Evolutionary conservation across 176 grass and related monocot species (phyloP).

Genomic region (bread wheat (Triticum aestivum)): IWGSC_CS_RefSeq_v2.1 NC_057807.1:574341212-574341711

Average conservation of each 20-base stretch:
- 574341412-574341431: constrained; percentile 24
- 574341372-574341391: background rate
- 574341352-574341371: background rate
- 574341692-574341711: constrained; percentile 27
- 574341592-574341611: constrained; percentile 5
- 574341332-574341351: background rate
- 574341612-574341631: background rate
- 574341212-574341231: too few species aligned
- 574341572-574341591: too few species aligned
- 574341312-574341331: background rate
- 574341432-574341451: constrained; percentile 9
- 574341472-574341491: background rate
- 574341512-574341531: background rate
- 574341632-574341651: too few species aligned
- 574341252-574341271: too few species aligned
- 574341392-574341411: constrained; percentile 26
- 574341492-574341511: background rate
- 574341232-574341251: too few species aligned
- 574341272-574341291: background rate
- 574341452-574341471: constrained; percentile 10
- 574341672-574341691: background rate
- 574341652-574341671: too few species aligned
- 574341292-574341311: background rate
- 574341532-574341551: too few species aligned
- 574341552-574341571: too few species aligned